Evolutionary conservation across 164 flowering plant species (phyloP).

Genomic region (Akebia trifoliata): DNA sequence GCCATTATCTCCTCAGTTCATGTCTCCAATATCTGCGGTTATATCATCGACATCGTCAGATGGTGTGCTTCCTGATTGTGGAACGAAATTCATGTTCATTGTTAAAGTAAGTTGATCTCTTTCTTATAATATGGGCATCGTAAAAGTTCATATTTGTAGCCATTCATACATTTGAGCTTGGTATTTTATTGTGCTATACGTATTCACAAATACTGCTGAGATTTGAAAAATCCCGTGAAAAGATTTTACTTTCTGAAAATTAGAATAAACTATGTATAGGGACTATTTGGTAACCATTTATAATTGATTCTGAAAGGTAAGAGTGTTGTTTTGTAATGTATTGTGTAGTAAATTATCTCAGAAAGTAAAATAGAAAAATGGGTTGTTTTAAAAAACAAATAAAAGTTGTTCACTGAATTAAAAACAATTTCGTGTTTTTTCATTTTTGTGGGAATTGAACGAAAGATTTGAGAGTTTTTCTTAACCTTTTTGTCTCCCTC

Average conservation of each 20-base stretch:
- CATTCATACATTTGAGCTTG: background rate
- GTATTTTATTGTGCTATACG: background rate
- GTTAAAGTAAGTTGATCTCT: conserved; percentile 55
- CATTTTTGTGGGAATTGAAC: too few relatives aligned
- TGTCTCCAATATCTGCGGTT: conserved; percentile 50
- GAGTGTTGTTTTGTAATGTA: too few relatives aligned
- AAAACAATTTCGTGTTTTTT: too few relatives aligned
- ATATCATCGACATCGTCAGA: conserved; percentile 56
- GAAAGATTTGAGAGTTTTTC: too few relatives aligned
- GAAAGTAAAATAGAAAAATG: too few relatives aligned
- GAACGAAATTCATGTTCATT: conserved; percentile 64
- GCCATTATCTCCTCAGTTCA: conserved; percentile 52
- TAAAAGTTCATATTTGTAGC: background rate
- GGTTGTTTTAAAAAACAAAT: too few relatives aligned
- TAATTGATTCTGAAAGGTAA: too few relatives aligned
- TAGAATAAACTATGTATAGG: too few relatives aligned
- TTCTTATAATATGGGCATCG: background rate
- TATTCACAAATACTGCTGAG: background rate
- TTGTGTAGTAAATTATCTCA: too few relatives aligned
- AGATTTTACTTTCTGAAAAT: background rate
- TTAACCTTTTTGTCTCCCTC: too few relatives aligned
- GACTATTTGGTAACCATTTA: too few relatives aligned
- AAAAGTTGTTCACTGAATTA: too few relatives aligned
- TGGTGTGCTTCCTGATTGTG: conserved; percentile 53
- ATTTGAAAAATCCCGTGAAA: background rate